Evolutionary conservation across 345 rosid species (phyloP).

Genomic region (Sonneratia alba): DNA sequence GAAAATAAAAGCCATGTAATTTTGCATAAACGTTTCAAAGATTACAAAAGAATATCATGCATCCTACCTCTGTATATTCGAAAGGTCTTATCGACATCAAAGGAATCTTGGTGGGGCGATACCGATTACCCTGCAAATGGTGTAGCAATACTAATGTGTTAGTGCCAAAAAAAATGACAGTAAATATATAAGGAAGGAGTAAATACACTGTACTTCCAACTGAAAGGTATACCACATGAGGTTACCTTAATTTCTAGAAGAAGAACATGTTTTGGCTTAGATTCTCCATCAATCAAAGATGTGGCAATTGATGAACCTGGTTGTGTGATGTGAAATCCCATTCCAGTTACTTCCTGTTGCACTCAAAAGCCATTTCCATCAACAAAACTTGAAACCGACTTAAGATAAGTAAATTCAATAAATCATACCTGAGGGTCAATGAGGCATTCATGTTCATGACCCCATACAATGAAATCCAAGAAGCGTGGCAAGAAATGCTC

Average conservation of each 20-base stretch:
- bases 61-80: slow-evolving; percentile 72
- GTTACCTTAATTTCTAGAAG: slow-evolving; percentile 87
- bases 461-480: slow-evolving; percentile 94
- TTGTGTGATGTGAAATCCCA: slow-evolving; percentile 99
- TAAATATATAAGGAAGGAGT: not conserved
- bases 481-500: slow-evolving; percentile 96
- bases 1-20: slow-evolving; percentile 25
- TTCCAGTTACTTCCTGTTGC: slow-evolving; percentile 85
- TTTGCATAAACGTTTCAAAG: not conserved
- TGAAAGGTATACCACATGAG: not conserved
- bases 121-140: slow-evolving; percentile 69
- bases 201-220: slow-evolving; percentile 3
- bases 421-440: slow-evolving; percentile 75
- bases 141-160: slow-evolving; percentile 11
- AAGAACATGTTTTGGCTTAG: slow-evolving; percentile 95
- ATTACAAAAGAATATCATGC: slow-evolving; percentile 7
- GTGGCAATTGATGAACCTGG: slow-evolving; percentile 99
- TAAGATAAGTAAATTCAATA: slow-evolving; percentile 2
- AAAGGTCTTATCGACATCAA: slow-evolving; percentile 92
- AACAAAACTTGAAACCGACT: slow-evolving; percentile 2
- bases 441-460: slow-evolving; percentile 97
- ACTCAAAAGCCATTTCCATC: slow-evolving; percentile 26
- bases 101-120: slow-evolving; percentile 96
- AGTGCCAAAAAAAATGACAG: not conserved
- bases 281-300: slow-evolving; percentile 95